Conservation (phyloP, 2,329 filamentous ascomycete genomes). For the Sporothrix schenckii region DNA sequence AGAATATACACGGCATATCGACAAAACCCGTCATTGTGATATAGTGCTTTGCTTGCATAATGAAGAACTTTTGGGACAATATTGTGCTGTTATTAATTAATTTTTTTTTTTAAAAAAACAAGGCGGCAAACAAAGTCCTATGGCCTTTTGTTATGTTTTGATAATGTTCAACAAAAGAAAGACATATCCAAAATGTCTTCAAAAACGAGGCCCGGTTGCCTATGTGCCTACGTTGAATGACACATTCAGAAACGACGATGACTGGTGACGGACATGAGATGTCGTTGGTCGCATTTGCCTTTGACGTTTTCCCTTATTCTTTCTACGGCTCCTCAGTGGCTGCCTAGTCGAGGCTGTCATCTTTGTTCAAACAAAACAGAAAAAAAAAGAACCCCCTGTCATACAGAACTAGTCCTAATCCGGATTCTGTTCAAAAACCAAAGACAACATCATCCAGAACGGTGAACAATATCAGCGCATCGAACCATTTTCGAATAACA, state of each 20-base stretch:
- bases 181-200: not conserved
- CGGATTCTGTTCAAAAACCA: not conserved
- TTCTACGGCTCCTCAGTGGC: conserved; percentile 8
- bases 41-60: not conserved
- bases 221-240: not conserved
- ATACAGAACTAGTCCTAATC: too few relatives aligned
- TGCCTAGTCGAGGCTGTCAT: conserved; percentile 18
- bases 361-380: too few relatives aligned
- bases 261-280: not conserved
- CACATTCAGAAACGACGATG: not conserved
- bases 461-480: too few relatives aligned
- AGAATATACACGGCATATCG: conserved; percentile 1
- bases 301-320: not conserved
- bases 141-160: not conserved
- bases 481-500: not conserved
- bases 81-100: not conserved
- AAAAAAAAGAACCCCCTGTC: too few relatives aligned
- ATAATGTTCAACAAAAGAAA: not conserved
- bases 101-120: not conserved
- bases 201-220: not conserved
- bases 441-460: too few relatives aligned
- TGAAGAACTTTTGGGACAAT: not conserved
- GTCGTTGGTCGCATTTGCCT: not conserved
- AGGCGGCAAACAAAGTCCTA: not conserved
- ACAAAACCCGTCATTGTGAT: not conserved